Conservation (phyloP, 2,329 filamentous ascomycete genomes). For the Penicillium sclerotiorum region DNA sequence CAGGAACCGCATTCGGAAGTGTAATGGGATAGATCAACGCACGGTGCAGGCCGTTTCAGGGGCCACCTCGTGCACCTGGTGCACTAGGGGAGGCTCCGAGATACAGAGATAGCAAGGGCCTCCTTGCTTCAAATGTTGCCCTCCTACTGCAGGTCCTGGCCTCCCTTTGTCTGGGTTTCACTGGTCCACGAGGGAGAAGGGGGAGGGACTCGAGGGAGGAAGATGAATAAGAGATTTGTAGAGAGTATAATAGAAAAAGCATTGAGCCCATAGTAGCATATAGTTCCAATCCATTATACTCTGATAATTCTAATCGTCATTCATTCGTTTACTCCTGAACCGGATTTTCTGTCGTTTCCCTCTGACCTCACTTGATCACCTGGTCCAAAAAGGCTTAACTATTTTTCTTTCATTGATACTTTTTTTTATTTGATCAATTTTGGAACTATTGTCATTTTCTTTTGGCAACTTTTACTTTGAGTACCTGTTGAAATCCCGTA, state of each 20-base stretch:
- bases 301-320: constrained; percentile 7
- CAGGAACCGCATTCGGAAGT: constrained; percentile 15
- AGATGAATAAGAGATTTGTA: not conserved
- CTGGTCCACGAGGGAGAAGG: not conserved
- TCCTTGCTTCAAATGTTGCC: constrained; percentile 1
- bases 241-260: constrained; percentile 1
- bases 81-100: not conserved
- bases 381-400: too few species aligned
- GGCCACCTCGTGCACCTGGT: constrained; percentile 18
- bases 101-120: not conserved
- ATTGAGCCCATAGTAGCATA: not conserved
- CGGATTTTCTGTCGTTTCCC: not conserved
- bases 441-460: constrained; percentile 2
- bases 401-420: too few species aligned
- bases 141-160: not conserved
- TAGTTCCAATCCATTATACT: not conserved
- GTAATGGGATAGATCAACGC: constrained; percentile 12
- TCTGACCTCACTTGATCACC: constrained; percentile 1
- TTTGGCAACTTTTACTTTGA: too few species aligned
- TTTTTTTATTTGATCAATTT: constrained; percentile 1
- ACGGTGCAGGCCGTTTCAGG: constrained; percentile 17
- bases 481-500: too few species aligned
- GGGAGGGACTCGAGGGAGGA: not conserved
- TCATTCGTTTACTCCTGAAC: constrained; percentile 8
- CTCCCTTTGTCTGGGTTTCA: not conserved